These are phyloP conservation scores for Starmera stellimalicola DNA, from an alignment of 1,139 yeast genomes.

Conservation along the genomic window DNA sequence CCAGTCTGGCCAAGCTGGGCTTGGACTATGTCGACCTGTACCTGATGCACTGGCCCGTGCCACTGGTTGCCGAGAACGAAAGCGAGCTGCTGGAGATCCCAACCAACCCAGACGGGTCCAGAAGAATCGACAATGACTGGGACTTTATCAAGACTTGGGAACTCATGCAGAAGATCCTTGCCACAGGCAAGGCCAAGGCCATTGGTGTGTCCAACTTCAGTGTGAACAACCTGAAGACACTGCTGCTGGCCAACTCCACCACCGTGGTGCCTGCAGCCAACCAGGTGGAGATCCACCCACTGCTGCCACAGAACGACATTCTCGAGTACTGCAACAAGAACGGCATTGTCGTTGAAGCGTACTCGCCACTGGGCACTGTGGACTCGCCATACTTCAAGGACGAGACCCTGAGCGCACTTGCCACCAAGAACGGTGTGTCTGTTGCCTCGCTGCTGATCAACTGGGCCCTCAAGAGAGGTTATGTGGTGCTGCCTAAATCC, in stretches of 20 bases:
- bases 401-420: constrained; percentile 37
- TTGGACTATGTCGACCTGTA: constrained; percentile 78
- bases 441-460: constrained; percentile 58
- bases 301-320: constrained; percentile 60
- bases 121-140: constrained; percentile 38
- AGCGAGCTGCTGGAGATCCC: constrained; percentile 29
- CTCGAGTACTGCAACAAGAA: constrained; percentile 43
- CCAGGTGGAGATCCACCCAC: constrained; percentile 73
- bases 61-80: constrained; percentile 36
- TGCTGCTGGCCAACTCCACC: constrained; percentile 41
- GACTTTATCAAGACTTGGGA: constrained; percentile 58
- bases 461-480: constrained; percentile 66
- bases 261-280: constrained; percentile 57
- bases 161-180: constrained; percentile 49
- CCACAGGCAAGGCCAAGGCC: constrained; percentile 49
- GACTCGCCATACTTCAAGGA: constrained; percentile 56
- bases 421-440: constrained; percentile 42
- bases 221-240: constrained; percentile 37
- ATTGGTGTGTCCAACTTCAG: constrained; percentile 80
- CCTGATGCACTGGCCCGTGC: constrained; percentile 83
- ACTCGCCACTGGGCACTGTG: constrained; percentile 70
- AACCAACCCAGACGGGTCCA: constrained; percentile 32
- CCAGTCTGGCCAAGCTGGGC: constrained; percentile 55
- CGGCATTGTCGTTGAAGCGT: constrained; percentile 59
- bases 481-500: constrained; percentile 68